Base-by-base conservation (phyloP, 2,329 filamentous ascomycete species). In the Trichoderma sp. region DNA sequence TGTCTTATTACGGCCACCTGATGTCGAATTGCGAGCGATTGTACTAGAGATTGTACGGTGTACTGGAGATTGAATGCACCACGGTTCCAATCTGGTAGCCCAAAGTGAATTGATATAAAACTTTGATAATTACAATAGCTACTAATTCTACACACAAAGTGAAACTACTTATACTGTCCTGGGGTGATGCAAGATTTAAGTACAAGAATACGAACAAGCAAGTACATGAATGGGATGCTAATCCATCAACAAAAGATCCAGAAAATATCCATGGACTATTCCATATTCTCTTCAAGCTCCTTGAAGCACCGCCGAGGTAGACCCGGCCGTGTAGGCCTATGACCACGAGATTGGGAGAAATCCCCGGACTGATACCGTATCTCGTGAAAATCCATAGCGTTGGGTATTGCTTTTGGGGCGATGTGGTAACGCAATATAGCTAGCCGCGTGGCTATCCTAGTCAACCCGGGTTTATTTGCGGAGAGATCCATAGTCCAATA, bases 231-330 rank as follows among this genome's bases (percentile, higher is more conserved):
- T 15, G 36, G 15, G 6, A 20, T 26, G 15, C 23, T 30, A 30
- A 47, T 63, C 61, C 59, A 43, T 26, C 34, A 63, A n/a, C 34
- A 63, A 63, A 63, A 28, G 61, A 47, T 47, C 61, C 61, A 47
- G 11, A 43, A 26, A 30, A 28, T 43, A 30, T 26, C 20, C 11
- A 30, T 53, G 11, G 47, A 63, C 53, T 57, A 57, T 57, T 57
- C 53, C 53, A 17, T 63, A 47, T 39, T 62, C 47, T 43, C 34
- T 43, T 39, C 15, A 28, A 28, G 59, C 36, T 30, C 8, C 6
- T 28, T 57, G 53, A 47, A 63, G 23, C 34, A 63, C 34, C 61
- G 23, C 61, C 61, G 61, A 63, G 61, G 61, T 63, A 63, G 61
- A 63, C 61, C 61, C 61, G 61, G 39, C 15, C 6, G 12, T 63